Conservation (phyloP, 2,329 filamentous ascomycete genomes). For the Shiraia bambusicola region DNA sequence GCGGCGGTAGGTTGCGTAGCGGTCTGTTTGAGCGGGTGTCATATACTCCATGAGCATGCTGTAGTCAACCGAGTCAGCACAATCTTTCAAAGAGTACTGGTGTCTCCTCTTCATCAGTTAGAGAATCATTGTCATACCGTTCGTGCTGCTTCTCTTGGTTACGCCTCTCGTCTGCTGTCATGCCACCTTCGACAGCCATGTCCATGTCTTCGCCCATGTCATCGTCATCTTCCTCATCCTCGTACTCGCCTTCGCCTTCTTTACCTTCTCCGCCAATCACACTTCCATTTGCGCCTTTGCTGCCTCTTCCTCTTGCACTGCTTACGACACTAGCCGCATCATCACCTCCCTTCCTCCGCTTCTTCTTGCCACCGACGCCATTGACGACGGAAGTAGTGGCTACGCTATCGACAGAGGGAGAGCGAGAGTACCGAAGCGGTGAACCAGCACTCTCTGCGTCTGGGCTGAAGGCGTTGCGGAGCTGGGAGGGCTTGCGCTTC, state of each 20-base stretch:
- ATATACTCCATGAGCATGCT: slow-evolving; percentile 65
- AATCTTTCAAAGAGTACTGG: not conserved
- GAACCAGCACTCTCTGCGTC: slow-evolving; percentile 53
- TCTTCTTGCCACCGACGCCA: slow-evolving; percentile 56
- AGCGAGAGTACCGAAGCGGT: slow-evolving; percentile 60
- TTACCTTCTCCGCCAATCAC: slow-evolving; percentile 34
- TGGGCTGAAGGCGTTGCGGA: slow-evolving; percentile 79
- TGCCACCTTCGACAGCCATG: slow-evolving; percentile 50
- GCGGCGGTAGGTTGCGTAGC: slow-evolving; percentile 71
- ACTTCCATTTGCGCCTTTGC: slow-evolving; percentile 34
- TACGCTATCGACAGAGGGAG: slow-evolving; percentile 63
- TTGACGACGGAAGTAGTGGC: slow-evolving; percentile 55
- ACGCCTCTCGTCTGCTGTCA: slow-evolving; percentile 58
- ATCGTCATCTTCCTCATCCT: slow-evolving; percentile 59
- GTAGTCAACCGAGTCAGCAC: not conserved
- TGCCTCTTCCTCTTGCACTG: slow-evolving; percentile 32
- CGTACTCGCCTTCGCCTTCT: slow-evolving; percentile 54
- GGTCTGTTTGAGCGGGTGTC: slow-evolving; percentile 65
- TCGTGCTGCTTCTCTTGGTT: slow-evolving; percentile 69
- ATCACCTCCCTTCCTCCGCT: slow-evolving; percentile 44
- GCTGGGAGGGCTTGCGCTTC: slow-evolving; percentile 71
- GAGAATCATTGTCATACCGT: slow-evolving; percentile 35
- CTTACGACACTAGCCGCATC: slow-evolving; percentile 41
- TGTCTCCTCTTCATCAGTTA: not conserved
- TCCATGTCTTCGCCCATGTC: slow-evolving; percentile 48